Evolutionary conservation across 805 yeast genomes (phyloP), one percentile per base, ranked within the genome.

Genomic region (Zygoascus bituminiphila): DNA sequence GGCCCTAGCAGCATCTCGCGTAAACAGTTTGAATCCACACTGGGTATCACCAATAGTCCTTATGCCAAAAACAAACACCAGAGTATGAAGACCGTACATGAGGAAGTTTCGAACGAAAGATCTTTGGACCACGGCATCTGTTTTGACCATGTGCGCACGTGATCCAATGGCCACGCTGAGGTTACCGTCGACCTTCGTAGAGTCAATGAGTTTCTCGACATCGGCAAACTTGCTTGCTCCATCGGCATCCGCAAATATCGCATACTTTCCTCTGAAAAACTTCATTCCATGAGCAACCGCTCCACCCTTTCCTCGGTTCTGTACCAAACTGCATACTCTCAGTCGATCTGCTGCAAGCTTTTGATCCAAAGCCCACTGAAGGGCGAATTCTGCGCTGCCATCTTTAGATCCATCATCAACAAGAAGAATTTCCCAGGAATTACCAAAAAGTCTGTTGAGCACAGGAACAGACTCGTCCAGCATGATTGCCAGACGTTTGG

Each of bases 51-150:
- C 79, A 52, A 93, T 80, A 5, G 79, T 74, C 56, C 95, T 74
- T 42, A 93, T 85, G 14, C 98, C 98, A 69, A 93, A 91, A 5
- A 89, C 69, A 61, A 69, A 93, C 24, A 93, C 91, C 56, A 93
- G 71, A 2, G 88, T 71, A 63, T 93, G 98, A 53, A 93, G 75
- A 5, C 94, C 88, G 63, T 88, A 83, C 98, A 93, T 93, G 61
- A 93, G 73, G 56, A 88, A 79, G 68, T 93, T 93, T 57, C 98
- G 75, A 44, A 93, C 71, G 53, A 85, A 79, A 1, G 95, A 82
- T 56, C 98, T 76, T 52, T 89, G 84, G n/a, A 93, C 97, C 48
- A 93, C 98, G 0, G 96, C 96, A 55, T 89, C 96, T 0, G 97
- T 84, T 51, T 82, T 79, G 20, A 89, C 96, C 94, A 93, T 87